Conservation (phyloP, 148 eudicot genomes). For the Beta vulgaris region DNA sequence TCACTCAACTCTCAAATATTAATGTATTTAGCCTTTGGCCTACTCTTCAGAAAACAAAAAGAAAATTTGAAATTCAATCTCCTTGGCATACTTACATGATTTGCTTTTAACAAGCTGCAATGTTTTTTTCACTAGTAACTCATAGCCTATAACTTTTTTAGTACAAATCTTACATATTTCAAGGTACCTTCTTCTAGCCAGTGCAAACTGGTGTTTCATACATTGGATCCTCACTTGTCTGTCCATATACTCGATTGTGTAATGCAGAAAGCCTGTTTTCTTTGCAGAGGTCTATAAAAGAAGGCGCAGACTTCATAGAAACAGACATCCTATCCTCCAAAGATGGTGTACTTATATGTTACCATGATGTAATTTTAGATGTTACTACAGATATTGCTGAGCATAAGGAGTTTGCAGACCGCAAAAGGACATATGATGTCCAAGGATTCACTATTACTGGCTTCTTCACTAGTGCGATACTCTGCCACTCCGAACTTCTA, state of each 20-base stretch:
- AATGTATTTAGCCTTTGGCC: no score
- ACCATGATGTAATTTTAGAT: slow-evolving; percentile 74
- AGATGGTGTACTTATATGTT: slow-evolving; percentile 71
- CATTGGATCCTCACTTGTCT: not conserved
- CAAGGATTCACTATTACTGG: slow-evolving; percentile 69
- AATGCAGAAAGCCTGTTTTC: not conserved
- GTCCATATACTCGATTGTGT: not conserved
- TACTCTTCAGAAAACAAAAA: no score
- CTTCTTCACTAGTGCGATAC: slow-evolving; percentile 46
- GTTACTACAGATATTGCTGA: slow-evolving; percentile 61
- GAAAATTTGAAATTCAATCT: not conserved
- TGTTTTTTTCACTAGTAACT: not conserved
- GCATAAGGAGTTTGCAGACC: slow-evolving; percentile 61
- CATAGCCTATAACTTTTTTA: not conserved
- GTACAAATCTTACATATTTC: not conserved
- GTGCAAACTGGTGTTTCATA: not conserved
- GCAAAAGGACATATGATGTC: slow-evolving; percentile 70
- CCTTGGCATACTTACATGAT: not conserved
- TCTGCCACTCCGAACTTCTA: not conserved
- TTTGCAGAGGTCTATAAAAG: slow-evolving; percentile 81
- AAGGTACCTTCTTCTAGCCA: not conserved
- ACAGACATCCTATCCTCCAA: slow-evolving; percentile 67
- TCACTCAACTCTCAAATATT: no score
- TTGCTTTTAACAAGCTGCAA: not conserved
- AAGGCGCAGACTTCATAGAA: slow-evolving; percentile 89